A percentile compares a stretch with the other conserved stretches of the same genome.
Conservation (phyloP, 306 rosid genomes). For the Dalbergia cultrata region DNA sequence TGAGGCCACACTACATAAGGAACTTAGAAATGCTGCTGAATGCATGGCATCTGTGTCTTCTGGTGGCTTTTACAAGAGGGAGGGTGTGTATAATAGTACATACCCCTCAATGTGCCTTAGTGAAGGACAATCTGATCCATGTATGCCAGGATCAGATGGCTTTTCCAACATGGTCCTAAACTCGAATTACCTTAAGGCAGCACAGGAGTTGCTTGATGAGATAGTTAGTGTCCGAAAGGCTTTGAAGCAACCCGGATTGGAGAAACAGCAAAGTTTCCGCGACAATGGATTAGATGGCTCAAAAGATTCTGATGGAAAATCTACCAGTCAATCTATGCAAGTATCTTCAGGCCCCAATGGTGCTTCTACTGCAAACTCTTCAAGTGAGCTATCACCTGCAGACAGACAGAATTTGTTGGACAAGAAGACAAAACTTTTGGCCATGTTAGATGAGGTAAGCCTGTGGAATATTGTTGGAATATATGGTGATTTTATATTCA, state of each 20-base stretch:
- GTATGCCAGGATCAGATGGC: constrained; percentile 49
- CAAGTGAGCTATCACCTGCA: constrained; percentile 64
- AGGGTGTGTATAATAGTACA: constrained; percentile 58
- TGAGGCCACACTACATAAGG: constrained; percentile 52
- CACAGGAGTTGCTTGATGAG: constrained; percentile 87
- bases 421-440: constrained; percentile 77
- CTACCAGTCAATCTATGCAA: constrained; percentile 54
- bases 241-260: constrained; percentile 67
- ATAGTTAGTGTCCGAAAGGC: constrained; percentile 76
- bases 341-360: constrained; percentile 60
- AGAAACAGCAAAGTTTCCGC: constrained; percentile 57
- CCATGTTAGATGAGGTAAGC: constrained; percentile 89
- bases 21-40: constrained; percentile 61
- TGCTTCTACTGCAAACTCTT: constrained; percentile 51
- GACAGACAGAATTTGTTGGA: constrained; percentile 77
- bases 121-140: constrained; percentile 52
- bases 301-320: constrained; percentile 70
- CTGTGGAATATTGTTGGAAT: neutral
- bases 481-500: neutral
- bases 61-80: constrained; percentile 57
- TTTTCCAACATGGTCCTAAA: constrained; percentile 50
- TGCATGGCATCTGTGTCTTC: constrained; percentile 58
- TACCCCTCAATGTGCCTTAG: constrained; percentile 46
- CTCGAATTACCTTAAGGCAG: constrained; percentile 73
- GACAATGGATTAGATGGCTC: constrained; percentile 57